Conservation (phyloP, 495 filamentous ascomycete genomes). For the Penicillium robsamsonii region DNA sequence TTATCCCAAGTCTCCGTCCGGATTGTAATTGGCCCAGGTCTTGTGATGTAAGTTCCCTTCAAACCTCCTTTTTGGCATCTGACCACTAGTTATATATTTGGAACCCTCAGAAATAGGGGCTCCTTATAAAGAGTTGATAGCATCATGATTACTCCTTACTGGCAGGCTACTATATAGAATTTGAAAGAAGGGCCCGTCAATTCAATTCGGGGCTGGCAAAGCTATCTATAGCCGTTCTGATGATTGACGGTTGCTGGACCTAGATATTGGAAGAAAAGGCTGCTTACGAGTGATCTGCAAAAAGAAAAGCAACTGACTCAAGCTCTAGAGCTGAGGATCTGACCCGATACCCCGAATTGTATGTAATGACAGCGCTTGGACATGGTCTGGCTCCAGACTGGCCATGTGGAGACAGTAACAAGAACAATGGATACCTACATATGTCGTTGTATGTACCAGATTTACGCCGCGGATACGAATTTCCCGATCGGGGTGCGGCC, state of each 20-base stretch:
- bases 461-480: too few species aligned
- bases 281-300: background rate
- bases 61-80: background rate
- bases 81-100: background rate
- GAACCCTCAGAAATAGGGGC: background rate
- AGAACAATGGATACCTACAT: background rate
- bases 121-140: background rate
- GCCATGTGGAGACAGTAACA: background rate
- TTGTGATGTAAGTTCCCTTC: background rate
- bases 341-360: background rate
- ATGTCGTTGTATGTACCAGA: too few species aligned
- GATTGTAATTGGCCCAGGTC: background rate
- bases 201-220: background rate
- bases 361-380: background rate
- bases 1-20: background rate
- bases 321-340: background rate
- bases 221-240: background rate
- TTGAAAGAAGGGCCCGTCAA: background rate
- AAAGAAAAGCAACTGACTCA: background rate
- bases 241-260: background rate
- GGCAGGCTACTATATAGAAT: background rate
- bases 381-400: background rate
- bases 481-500: background rate
- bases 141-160: background rate
- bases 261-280: background rate